Percentiles rank a stretch among this genome's conserved stretches.
phyloP scores from a whole-genome alignment of 2,329 filamentous ascomycete species.

The Epichloe glyceriae region DNA sequence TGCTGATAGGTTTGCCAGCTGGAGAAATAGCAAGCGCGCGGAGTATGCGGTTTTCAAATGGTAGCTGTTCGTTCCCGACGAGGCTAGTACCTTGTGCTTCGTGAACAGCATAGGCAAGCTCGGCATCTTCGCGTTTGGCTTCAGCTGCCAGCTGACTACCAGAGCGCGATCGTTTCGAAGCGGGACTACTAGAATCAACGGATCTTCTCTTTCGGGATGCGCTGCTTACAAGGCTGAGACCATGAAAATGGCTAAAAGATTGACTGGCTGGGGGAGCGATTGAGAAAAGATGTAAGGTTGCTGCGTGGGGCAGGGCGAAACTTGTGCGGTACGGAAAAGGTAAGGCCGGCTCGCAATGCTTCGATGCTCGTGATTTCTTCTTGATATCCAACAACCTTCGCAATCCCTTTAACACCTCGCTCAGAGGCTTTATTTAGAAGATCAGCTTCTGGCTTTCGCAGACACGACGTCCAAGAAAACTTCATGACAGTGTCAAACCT shows the following conservation, averaged over 20 bases:
- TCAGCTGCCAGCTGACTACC: conserved; percentile 1
- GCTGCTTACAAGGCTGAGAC: background rate
- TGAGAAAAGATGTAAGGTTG: background rate
- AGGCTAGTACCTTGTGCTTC: conserved; percentile 3
- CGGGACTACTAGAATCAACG: background rate
- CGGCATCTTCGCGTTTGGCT: background rate
- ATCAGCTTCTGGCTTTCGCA: background rate
- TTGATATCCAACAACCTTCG: background rate
- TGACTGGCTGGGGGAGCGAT: too few relatives aligned
- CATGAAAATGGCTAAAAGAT: background rate
- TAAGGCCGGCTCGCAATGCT: background rate
- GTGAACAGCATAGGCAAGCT: background rate
- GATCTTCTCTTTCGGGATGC: background rate
- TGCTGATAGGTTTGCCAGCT: too few relatives aligned
- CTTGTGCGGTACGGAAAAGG: background rate
- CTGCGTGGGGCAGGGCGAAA: background rate
- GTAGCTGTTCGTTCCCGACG: background rate
- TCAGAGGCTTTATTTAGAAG: background rate
- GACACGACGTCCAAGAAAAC: background rate
- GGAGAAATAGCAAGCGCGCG: conserved; percentile 2
- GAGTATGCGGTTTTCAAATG: conserved; percentile 3
- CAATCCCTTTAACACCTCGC: background rate
- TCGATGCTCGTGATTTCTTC: background rate
- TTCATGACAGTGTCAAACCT: background rate
- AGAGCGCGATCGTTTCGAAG: background rate